Evolutionary conservation across 2,329 filamentous ascomycete genomes (phyloP), one percentile per base, ranked within the genome.

Genomic region (Dothistroma septosporum): DNA sequence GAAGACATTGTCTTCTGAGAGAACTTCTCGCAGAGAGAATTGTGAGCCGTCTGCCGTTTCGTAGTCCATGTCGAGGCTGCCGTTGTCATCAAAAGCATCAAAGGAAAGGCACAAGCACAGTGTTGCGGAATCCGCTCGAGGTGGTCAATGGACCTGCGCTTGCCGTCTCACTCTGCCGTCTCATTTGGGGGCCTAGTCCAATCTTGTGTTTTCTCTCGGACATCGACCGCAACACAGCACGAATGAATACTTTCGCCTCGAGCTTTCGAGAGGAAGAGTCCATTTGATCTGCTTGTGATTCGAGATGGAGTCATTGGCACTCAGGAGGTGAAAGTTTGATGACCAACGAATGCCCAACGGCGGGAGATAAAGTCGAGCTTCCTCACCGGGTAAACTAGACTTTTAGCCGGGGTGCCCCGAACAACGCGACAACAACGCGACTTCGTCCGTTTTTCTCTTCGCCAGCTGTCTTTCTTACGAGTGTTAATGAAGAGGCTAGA

Each of bases 31-130:
- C 10, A 71, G 62, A 2, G 64, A 70, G 57, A 70, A 70, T 47
- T 68, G 68, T 1, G 69, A 70, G 57, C 69, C 70, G 46, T 71
- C 68, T 14, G 62, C 60, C 8, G 66, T 71, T 55, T 69, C 68
- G 62, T 69, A 71, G 50, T 70, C 68, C 69, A 72, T 71, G 22
- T 19, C 58, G 53, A 47, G 33, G 24, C 12, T 10, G 19, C 35
- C 16, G 54, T 33, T 33, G 16, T 33, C 21, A n/a, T 31, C 37
- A 4, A 22, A 9, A 11, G 28, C 35, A 24, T 10, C 24, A 33
- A 37, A 11, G 21, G 47, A 37, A 28, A 37, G 47, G 3, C 9
- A 31, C 16, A 28, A 57, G n/a, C n/a, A 10, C 8, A 57, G 54
- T 14, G 16, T 6, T 32, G 16, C 1, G 16, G 33, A 32, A 12